These are phyloP conservation scores for Cyberlindnera veronae DNA, from an alignment of 805 yeast species.

Conservation along the genomic window DNA sequence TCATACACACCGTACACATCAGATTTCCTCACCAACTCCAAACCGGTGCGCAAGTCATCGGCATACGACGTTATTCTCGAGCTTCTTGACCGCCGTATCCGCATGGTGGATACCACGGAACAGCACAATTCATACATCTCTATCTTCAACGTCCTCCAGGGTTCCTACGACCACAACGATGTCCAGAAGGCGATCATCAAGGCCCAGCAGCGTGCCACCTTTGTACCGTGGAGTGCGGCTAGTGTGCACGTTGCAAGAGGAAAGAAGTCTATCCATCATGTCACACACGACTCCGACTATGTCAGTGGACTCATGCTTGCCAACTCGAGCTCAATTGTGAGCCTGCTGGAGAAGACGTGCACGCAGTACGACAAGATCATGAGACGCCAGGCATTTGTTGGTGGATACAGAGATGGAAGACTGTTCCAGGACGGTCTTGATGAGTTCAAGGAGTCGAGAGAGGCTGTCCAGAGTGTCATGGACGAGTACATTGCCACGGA, in stretches of 20 bases:
- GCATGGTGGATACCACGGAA: constrained; percentile 56
- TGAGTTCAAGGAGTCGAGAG: constrained; percentile 78
- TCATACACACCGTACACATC: constrained; percentile 76
- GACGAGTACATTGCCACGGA: constrained; percentile 76
- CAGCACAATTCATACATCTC: constrained; percentile 58
- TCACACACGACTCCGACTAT: constrained; percentile 35
- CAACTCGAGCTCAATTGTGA: constrained; percentile 73
- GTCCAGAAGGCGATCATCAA: constrained; percentile 62
- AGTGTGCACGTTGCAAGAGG: constrained; percentile 78
- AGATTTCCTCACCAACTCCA: constrained; percentile 58
- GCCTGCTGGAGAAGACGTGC: constrained; percentile 62
- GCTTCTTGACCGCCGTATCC: constrained; percentile 69
- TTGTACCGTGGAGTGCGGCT: constrained; percentile 84
- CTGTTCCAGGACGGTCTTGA: constrained; percentile 37
- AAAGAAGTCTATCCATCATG: constrained; percentile 57
- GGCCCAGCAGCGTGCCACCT: constrained; percentile 63
- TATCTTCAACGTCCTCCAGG: constrained; percentile 67
- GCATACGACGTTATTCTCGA: constrained; percentile 86
- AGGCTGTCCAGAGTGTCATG: constrained; percentile 70
- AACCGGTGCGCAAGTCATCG: constrained; percentile 62
- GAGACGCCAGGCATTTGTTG: constrained; percentile 78
- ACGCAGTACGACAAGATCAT: constrained; percentile 78
- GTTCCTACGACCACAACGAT: constrained; percentile 60
- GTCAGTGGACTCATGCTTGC: constrained; percentile 82
- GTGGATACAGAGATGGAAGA: constrained; percentile 55